Conservation (phyloP, 306 rosid genomes). For the Acmispon strigosus region DNA sequence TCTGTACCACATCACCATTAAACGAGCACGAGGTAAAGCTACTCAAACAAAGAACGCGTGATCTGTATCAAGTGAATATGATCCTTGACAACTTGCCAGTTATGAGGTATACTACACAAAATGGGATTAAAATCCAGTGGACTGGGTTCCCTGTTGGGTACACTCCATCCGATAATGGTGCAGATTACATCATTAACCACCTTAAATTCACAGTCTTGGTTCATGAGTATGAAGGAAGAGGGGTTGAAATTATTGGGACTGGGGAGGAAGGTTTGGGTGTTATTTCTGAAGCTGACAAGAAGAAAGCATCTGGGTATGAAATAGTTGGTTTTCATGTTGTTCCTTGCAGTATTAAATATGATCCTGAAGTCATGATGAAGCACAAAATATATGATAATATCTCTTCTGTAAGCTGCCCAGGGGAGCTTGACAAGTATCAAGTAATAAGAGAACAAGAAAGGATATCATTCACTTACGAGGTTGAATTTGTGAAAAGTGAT, state of each 20-base stretch:
- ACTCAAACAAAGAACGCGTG: slow-evolving; percentile 78
- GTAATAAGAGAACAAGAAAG: slow-evolving; percentile 61
- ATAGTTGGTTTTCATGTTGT: slow-evolving; percentile 82
- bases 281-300: slow-evolving; percentile 63
- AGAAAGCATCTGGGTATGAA: slow-evolving; percentile 75
- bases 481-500: slow-evolving; percentile 76
- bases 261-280: slow-evolving; percentile 87
- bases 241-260: slow-evolving; percentile 72
- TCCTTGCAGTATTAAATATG: slow-evolving; percentile 65
- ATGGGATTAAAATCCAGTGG: slow-evolving; percentile 77
- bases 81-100: slow-evolving; percentile 87
- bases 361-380: slow-evolving; percentile 51
- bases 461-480: slow-evolving; percentile 80
- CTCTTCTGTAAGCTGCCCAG: slow-evolving; percentile 46
- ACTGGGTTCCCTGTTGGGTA: slow-evolving; percentile 89
- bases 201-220: slow-evolving; percentile 71
- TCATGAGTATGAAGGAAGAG: slow-evolving; percentile 83
- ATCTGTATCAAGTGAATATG: slow-evolving; percentile 90
- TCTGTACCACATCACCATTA: slow-evolving; percentile 57
- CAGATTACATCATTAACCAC: slow-evolving; percentile 81
- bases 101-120: slow-evolving; percentile 69
- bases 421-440: slow-evolving; percentile 56
- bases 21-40: slow-evolving; percentile 68
- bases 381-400: slow-evolving; percentile 28
- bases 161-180: slow-evolving; percentile 50